Percentiles rank a stretch among this genome's conserved stretches.
Conservation (phyloP, 345 rosid species). For the Citropsis articulata region DNA sequence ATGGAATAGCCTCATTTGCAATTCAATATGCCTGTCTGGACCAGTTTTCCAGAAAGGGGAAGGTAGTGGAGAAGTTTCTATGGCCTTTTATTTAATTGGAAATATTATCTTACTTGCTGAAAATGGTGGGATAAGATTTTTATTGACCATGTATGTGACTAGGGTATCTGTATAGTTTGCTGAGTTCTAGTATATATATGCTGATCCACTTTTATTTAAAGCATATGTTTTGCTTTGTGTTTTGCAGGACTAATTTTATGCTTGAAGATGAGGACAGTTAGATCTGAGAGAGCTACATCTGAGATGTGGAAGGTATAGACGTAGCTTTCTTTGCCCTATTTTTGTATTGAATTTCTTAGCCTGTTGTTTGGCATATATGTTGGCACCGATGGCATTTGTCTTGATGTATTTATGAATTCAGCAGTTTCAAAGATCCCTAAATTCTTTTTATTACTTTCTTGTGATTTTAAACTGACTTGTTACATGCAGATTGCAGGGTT, state of each 20-base stretch:
- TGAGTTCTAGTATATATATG: neutral
- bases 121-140: neutral
- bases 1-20: neutral
- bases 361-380: neutral
- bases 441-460: neutral
- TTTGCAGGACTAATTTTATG: conserved; percentile 48
- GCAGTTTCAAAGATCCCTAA: conserved; percentile 5
- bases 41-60: neutral
- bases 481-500: conserved; percentile 57
- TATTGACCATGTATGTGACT: neutral
- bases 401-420: neutral
- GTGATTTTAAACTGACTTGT: conserved; percentile 1
- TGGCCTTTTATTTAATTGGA: neutral
- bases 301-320: conserved; percentile 60
- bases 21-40: neutral
- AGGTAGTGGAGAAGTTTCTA: neutral
- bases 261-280: conserved; percentile 57
- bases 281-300: conserved; percentile 59
- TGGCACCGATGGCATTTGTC: neutral
- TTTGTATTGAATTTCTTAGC: neutral
- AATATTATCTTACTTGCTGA: neutral
- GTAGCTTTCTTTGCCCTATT: neutral
- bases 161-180: neutral
- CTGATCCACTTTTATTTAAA: neutral
- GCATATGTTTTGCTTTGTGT: neutral